Evolutionary conservation across 192 early-diverging fungal genomes (phyloP).

Genomic region (Linnemannia exigua): DNA sequence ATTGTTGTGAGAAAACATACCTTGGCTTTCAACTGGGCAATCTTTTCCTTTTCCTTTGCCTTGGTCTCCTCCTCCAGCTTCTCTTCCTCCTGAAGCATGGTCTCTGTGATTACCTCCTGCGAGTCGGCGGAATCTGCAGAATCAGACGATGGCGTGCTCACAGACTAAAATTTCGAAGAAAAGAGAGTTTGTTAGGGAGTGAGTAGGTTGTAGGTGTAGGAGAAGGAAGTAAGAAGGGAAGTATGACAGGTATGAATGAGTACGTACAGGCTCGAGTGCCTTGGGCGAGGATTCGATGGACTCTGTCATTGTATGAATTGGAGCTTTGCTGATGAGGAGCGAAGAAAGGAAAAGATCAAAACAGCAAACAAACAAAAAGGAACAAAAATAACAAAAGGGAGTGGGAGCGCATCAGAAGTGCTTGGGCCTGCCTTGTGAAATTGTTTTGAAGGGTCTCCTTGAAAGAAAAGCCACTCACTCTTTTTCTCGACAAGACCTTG

Average conservation of each 20-base stretch:
- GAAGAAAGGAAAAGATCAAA: not conserved
- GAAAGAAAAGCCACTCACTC: not conserved
- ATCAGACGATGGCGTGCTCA: slow-evolving; percentile 32
- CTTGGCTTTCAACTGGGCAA: slow-evolving; percentile 62
- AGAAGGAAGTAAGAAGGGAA: not conserved
- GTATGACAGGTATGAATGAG: not conserved
- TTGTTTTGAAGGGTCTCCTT: not conserved
- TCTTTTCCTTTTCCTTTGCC: slow-evolving; percentile 62
- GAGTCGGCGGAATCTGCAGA: slow-evolving; percentile 7
- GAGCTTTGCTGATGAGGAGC: not conserved
- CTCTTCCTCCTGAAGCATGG: slow-evolving; percentile 62
- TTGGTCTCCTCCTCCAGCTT: slow-evolving; percentile 54
- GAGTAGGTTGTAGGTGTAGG: too few relatives aligned
- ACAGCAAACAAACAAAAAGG: not conserved
- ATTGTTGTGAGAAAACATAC: too few relatives aligned
- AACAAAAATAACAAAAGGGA: not conserved
- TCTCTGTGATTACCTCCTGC: slow-evolving; percentile 39
- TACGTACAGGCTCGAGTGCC: not conserved
- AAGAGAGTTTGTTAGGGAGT: not conserved
- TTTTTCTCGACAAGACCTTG: not conserved
- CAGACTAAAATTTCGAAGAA: slow-evolving; percentile 13
- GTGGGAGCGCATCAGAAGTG: not conserved
- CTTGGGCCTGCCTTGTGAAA: not conserved
- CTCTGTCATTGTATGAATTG: not conserved
- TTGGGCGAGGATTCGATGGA: slow-evolving; percentile 1